Evolutionary conservation across 345 rosid genomes (phyloP).

Genomic region (Durio zibethinus): DNA sequence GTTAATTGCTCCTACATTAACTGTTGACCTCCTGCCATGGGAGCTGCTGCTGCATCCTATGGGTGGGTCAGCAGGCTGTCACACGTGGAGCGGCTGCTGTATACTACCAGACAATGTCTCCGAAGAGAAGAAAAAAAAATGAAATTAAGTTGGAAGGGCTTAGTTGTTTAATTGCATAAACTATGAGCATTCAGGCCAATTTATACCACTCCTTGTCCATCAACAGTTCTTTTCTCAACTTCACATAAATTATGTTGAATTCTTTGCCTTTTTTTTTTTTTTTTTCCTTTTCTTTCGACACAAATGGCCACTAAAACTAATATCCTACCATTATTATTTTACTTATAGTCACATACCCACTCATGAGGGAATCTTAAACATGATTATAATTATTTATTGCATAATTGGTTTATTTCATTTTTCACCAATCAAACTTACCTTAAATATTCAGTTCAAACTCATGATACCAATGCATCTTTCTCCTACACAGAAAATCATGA

Average conservation of each 20-base stretch:
- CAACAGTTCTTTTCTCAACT: constrained; percentile 16
- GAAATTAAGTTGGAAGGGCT: constrained; percentile 12
- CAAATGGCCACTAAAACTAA: neutral
- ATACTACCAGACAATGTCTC: neutral
- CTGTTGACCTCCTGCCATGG: too few species aligned
- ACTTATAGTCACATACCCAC: neutral
- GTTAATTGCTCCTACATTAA: neutral
- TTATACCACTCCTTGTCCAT: constrained; percentile 16
- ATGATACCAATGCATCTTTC: neutral
- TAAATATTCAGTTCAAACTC: neutral
- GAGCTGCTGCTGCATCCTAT: too few species aligned
- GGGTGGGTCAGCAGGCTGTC: constrained; percentile 11
- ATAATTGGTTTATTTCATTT: neutral
- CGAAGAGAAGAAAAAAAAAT: constrained; percentile 1
- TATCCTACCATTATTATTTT: neutral
- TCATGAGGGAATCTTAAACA: constrained; percentile 14
- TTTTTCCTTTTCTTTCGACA: neutral
- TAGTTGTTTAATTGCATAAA: constrained; percentile 25
- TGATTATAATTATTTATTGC: too few species aligned
- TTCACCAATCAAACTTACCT: neutral
- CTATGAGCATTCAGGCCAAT: neutral
- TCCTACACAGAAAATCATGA: neutral
- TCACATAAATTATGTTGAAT: neutral
- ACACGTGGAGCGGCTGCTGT: neutral
- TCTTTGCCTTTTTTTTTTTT: neutral